Base-by-base conservation (phyloP, 495 filamentous ascomycete genomes). In the Jackrogersella minutella region DNA sequence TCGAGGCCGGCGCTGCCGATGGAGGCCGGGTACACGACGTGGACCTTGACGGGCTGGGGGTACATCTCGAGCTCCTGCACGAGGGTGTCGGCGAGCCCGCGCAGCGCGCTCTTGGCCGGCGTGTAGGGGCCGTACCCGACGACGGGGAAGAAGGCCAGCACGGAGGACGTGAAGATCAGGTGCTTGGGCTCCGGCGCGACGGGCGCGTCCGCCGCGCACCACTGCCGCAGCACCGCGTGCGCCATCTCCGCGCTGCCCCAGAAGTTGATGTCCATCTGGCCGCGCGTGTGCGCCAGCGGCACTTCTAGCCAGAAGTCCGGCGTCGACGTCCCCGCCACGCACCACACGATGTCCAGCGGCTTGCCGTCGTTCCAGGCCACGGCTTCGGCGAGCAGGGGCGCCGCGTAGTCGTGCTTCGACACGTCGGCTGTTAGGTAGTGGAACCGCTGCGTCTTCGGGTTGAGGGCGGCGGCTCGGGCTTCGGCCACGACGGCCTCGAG, bases 241-340 rank as follows among this genome's bases (percentile, higher is more conserved):
- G 93, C 91, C 70, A 93, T 91, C 73, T 96, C 92, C 39, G 90
- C 89, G n/a, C 86, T 86, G 33, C 93, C 90, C 83, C 90, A 96
- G 80, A 93, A 99, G 73, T 98, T 95, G 39, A 90, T 87, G 73
- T 93, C 90, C 87, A 97, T 96, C 78, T 97, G 93, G 69, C 84
- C 78, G 19, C 88, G 84, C 58, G 94, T 78, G 10, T 81, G 81
- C 19, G 86, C 73, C n/a, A 89, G 72, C 19, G 85, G 77, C 13
- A 84, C 85, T 59, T 97, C 91, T 61, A 91, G 74, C 82, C 96
- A 98, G 70, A 94, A 88, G 4, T 86, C 79, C 0, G 96, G 94
- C 36, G 80, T 80, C 6, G 91, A 86, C 63, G 85, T 82, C 69
- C 93, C 93, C 10, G 95, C 96, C 59, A 91, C 88, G 74, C 91